Evolutionary conservation across 1,284 basidiomycete species (phyloP).

Genomic region (Pyrrhoderma lamaoense): DNA sequence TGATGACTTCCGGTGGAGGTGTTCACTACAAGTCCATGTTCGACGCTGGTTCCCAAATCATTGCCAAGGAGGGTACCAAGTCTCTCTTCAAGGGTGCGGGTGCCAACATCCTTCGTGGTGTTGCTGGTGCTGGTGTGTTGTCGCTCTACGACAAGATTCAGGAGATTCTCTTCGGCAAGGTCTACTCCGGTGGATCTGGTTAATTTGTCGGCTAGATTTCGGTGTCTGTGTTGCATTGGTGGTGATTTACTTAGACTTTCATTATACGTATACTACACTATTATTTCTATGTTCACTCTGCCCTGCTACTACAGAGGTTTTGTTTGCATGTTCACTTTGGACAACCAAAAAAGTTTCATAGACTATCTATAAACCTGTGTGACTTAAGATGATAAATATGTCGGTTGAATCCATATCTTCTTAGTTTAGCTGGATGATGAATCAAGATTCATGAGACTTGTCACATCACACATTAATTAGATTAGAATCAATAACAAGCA

Average conservation of each 20-base stretch:
- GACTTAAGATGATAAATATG: background rate
- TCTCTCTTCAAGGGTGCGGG: conserved; percentile 95
- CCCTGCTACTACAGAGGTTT: background rate
- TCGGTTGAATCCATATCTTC: no score
- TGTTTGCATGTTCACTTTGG: conserved; percentile 11
- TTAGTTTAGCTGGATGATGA: no score
- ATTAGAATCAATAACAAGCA: no score
- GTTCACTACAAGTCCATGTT: conserved; percentile 92
- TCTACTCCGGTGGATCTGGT: conserved; percentile 77
- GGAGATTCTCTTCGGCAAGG: conserved; percentile 88
- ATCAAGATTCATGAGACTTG: no score
- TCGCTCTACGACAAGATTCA: conserved; percentile 94
- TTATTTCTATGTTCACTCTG: conserved; percentile 12
- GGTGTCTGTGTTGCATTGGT: conserved; percentile 3
- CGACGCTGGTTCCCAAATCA: conserved; percentile 72
- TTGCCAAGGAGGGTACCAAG: conserved; percentile 85
- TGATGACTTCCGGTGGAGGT: conserved; percentile 86
- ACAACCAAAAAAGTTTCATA: conserved; percentile 13
- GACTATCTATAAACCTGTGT: background rate
- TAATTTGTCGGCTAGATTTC: conserved; percentile 25
- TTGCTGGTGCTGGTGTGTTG: conserved; percentile 95
- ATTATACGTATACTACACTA: conserved; percentile 14
- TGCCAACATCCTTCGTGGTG: conserved; percentile 97
- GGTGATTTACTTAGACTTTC: conserved; percentile 16
- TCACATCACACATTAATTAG: no score